Base-by-base conservation (phyloP, 495 filamentous ascomycete species). In the Daldinia bambusicola region DNA sequence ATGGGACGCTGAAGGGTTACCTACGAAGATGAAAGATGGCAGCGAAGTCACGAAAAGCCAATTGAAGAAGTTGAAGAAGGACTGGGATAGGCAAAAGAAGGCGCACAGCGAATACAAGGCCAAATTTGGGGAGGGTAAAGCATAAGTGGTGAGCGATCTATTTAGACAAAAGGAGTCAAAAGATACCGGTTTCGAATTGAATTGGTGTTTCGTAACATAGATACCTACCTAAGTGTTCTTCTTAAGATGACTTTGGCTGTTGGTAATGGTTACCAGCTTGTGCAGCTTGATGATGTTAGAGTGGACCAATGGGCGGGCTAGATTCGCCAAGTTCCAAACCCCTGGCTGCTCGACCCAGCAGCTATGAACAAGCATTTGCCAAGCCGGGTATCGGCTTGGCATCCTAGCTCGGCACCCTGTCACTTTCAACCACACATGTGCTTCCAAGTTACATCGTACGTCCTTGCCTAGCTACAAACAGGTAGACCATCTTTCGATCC, bases 31-130 rank as follows among this genome's bases (percentile, higher is more conserved):
- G 76, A 84, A 84, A 14, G 87, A 89, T 30, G 95, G 94, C 1
- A 87, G 87, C 70, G 93, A 96, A 75, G 81, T 99, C 30, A 85
- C 92, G 22, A 99, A 98, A 85, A 90, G 85, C 62, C 85, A 86
- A 71, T 64, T 66, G 37, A 99, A 98, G 86, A 96, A 93, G 86
- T 77, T 98, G 38, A 89, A 81, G 81, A 98, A 98, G 84, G 92
- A 93, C 31, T 97, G 92, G 93, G 92, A 97, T 76, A 89, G 83
- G 77, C 95, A 98, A 84, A 96, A 91, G 85, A 97, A 93, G 85
- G 72, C 87, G 63, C 91, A 97, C 77, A 92, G 97, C 32, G 82
- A 86, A 70, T 83, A 78, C 41, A 69, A 70, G 31, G 78, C 81
- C 78, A 63, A 92, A 82, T 87, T 72, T 84, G 73, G 83, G 32